Percentiles rank a stretch among this genome's conserved stretches.
Evolutionary conservation across 148 eudicot genomes (phyloP).

Genomic region (Heliosperma pusillum): DNA sequence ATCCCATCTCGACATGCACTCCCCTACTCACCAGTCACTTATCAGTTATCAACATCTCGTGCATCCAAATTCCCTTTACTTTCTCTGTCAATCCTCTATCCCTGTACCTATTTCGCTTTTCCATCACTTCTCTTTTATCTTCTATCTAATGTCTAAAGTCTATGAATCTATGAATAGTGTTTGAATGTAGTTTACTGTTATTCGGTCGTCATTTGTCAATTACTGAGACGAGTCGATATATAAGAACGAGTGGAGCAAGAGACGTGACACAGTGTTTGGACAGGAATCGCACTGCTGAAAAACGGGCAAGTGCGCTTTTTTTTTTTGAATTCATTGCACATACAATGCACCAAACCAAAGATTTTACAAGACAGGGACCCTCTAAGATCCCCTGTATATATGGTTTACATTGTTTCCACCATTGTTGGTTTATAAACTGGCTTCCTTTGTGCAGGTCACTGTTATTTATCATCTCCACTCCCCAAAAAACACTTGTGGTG

Average conservation of each 20-base stretch:
- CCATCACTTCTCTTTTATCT: too few relatives aligned
- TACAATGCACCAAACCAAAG: not conserved
- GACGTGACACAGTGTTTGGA: not conserved
- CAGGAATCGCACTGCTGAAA: not conserved
- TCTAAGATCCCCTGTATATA: not conserved
- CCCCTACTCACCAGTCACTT: not conserved
- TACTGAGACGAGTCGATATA: not conserved
- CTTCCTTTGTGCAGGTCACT: not conserved
- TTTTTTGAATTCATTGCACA: not conserved
- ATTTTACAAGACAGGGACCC: not conserved
- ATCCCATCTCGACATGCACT: not conserved
- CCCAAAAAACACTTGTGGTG: not conserved
- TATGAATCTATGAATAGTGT: too few relatives aligned
- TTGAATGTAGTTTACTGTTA: not conserved
- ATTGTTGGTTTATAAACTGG: not conserved
- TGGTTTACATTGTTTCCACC: constrained; percentile 1
- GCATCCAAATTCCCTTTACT: not conserved
- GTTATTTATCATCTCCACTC: not conserved
- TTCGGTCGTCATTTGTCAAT: not conserved
- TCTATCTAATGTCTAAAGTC: not conserved
- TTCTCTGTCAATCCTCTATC: too few relatives aligned
- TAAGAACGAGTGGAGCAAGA: not conserved
- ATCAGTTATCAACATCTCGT: not conserved
- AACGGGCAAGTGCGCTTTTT: not conserved
- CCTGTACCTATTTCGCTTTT: too few relatives aligned